Conservation (phyloP, 75 land plant species). For the Cryptomeria japonica region DNA sequence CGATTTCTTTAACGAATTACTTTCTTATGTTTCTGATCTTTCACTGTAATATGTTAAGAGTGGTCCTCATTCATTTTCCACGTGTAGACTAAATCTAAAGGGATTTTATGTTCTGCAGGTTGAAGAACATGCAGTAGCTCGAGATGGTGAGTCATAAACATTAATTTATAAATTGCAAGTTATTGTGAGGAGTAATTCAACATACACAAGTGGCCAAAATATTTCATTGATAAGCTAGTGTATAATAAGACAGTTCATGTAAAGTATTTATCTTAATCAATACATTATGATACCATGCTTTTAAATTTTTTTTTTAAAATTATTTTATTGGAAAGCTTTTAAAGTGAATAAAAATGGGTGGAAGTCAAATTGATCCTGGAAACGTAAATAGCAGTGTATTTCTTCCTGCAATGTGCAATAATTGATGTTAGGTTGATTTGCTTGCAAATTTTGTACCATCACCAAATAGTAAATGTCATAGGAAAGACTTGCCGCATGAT, state of each 20-base stretch:
- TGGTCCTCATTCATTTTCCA: neutral
- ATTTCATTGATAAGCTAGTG: neutral
- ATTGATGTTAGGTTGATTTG: neutral
- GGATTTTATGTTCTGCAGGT: constrained; percentile 4
- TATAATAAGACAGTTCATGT: neutral
- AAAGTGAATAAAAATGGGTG: neutral
- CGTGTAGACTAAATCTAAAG: neutral
- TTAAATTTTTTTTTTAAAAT: neutral
- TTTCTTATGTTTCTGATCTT: neutral
- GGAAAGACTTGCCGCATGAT: too few relatives aligned
- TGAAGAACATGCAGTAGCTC: constrained; percentile 11
- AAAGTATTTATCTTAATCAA: neutral
- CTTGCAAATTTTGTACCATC: neutral
- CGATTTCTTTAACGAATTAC: neutral
- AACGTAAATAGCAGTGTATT: neutral
- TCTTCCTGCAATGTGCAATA: neutral
- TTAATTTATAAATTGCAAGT: neutral
- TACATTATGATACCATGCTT: neutral
- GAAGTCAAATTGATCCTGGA: neutral
- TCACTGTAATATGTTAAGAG: neutral
- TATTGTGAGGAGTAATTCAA: neutral
- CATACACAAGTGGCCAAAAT: neutral
- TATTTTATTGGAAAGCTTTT: neutral
- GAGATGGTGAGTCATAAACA: constrained; percentile 11
- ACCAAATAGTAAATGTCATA: neutral